Conservation (phyloP, 352 stramenopile genomes). For the Lagenidium giganteum region DNA sequence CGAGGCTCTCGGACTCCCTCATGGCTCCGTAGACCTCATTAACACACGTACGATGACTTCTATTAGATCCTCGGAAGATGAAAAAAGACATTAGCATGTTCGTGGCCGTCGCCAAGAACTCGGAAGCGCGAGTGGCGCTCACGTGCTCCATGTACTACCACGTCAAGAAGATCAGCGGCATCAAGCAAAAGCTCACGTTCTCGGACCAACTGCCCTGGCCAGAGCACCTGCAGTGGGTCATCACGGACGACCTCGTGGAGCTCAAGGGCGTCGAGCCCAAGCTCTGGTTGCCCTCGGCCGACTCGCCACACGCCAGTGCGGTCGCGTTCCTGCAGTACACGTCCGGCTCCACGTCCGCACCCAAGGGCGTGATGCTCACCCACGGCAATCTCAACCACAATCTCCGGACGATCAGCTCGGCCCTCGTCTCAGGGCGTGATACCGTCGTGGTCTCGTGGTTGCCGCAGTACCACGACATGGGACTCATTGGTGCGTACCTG, state of each 20-base stretch:
- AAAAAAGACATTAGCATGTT: conserved; percentile 97
- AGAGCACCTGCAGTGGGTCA: conserved; percentile 85
- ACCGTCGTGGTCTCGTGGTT: conserved; percentile 98
- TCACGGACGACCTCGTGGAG: conserved; percentile 72
- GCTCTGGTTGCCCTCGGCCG: conserved; percentile 29
- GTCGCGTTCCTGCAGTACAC: conserved; percentile 99
- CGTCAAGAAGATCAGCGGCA: conserved; percentile 88
- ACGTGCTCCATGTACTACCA: conserved; percentile 93
- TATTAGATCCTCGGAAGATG: conserved; percentile 89
- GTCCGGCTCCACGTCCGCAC: conserved; percentile 95
- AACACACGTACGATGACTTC: too few relatives aligned
- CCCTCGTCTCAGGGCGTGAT: conserved; percentile 79
- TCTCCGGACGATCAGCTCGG: conserved; percentile 92
- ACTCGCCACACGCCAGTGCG: conserved; percentile 35
- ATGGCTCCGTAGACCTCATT: too few relatives aligned
- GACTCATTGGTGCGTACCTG: conserved; percentile 94
- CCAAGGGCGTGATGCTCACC: conserved; percentile 98
- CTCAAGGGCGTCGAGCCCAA: conserved; percentile 35
- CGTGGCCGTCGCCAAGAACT: conserved; percentile 88
- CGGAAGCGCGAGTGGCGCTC: conserved; percentile 88
- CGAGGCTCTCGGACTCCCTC: not conserved
- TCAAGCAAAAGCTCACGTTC: conserved; percentile 82
- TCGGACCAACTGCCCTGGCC: conserved; percentile 69
- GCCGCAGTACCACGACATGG: conserved; percentile 99
- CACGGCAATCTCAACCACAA: conserved; percentile 98